Base-by-base conservation (phyloP, 2,329 filamentous ascomycete species). In the Aspergillus ochraceoroseus region DNA sequence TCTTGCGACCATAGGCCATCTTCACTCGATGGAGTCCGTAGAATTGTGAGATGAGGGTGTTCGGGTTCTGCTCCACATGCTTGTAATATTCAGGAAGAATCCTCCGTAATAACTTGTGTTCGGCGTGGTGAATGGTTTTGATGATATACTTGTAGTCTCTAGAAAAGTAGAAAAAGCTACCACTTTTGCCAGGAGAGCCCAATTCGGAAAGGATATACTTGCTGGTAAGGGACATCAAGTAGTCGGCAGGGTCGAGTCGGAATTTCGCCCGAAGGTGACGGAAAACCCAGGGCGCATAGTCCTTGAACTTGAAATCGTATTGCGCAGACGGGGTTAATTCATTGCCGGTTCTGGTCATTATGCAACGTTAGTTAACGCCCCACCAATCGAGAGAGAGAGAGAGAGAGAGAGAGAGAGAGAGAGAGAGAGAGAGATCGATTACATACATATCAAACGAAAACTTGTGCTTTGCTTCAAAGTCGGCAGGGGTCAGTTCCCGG, bases 301-400 rank as follows among this genome's bases (percentile, higher is more conserved):
- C 92, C 71, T 98, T 98, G 76, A 98, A 98, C 68, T 98, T 98
- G 80, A 98, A 98, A 70, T 98, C 92, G 72, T 98, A 98, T 69
- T 98, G 96, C 54, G 92, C 89, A 47, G 90, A 95, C 14, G 92
- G 92, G 4, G 94, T 94, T 63, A 98, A 74, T 71, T 98, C 92
- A 64, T 95, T 95, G 51, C 92, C 92, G 51, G 89, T 94, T 61
- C 85, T 89, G 58, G 42, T 36, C 26, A 41, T 19, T 23, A 20
- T 56, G 71, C 7, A 46, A 25, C 4, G 22, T 32, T 31, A 47
- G 39, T 22, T 27, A 25, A 30, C 32, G 25, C 12, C 34, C n/a
- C n/a, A n/a, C n/a, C n/a, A n/a, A n/a, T n/a, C n/a, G n/a, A n/a
- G n/a, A n/a, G n/a, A n/a, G n/a, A n/a, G n/a, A n/a, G n/a, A n/a